Evolutionary conservation across 257 asterid genomes (phyloP).

Genomic region (Solanum corneliomulleri): DNA sequence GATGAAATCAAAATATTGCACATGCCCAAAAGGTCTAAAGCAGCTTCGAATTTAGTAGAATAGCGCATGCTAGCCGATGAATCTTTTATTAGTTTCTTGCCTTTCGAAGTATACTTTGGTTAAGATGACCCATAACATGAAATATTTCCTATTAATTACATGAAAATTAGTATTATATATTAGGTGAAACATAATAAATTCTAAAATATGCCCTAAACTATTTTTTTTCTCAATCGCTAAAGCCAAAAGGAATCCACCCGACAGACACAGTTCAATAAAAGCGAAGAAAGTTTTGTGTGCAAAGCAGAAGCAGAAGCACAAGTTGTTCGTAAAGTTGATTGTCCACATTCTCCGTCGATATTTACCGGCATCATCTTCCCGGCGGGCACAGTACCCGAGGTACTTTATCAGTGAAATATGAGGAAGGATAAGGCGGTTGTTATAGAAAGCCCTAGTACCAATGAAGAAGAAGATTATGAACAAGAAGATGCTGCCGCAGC

Average conservation of each 20-base stretch:
- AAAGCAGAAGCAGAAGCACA: background rate
- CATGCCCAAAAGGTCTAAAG: background rate
- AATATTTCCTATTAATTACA: background rate
- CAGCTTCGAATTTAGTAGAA: background rate
- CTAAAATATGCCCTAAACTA: background rate
- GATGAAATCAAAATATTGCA: no score
- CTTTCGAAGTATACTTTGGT: background rate
- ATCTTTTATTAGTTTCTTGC: background rate
- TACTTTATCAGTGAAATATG: background rate
- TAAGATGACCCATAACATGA: background rate
- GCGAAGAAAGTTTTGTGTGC: background rate
- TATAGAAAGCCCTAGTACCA: slow-evolving; percentile 25
- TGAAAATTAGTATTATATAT: background rate
- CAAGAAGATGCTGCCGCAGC: slow-evolving; percentile 16
- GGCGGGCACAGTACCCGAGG: background rate
- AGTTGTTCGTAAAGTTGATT: background rate
- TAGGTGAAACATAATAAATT: background rate
- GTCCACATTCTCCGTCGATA: background rate
- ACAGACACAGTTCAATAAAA: background rate
- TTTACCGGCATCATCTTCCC: background rate
- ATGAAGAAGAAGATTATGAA: background rate
- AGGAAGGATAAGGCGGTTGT: slow-evolving; percentile 41
- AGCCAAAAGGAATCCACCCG: background rate
- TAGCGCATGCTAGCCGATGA: background rate
- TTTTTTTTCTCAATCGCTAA: background rate